Evolutionary conservation across 495 filamentous ascomycete genomes (phyloP).

Genomic region (Hyaloscypha variabilis): DNA sequence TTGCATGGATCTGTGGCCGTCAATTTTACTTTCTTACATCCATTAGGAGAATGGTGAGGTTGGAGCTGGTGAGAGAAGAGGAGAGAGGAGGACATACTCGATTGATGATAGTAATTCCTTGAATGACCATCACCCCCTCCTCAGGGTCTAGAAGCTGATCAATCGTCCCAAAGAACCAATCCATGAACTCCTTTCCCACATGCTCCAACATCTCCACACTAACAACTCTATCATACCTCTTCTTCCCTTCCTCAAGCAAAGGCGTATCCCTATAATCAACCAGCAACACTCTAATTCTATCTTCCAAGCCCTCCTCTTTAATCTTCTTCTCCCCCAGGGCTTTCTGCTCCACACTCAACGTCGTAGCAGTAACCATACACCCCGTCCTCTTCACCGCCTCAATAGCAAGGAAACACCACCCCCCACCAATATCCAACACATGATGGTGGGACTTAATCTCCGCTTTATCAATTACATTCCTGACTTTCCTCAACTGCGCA

Average conservation of each 20-base stretch:
- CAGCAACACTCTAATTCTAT: no score
- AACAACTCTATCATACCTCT: slow-evolving; percentile 68
- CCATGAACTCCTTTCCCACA: slow-evolving; percentile 63
- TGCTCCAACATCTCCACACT: slow-evolving; percentile 77
- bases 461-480: no score
- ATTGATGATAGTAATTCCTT: no score
- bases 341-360: slow-evolving; percentile 61
- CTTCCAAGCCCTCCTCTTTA: no score
- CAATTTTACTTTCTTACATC: no score
- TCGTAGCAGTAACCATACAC: slow-evolving; percentile 62
- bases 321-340: background rate
- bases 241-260: slow-evolving; percentile 52
- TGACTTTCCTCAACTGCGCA: no score
- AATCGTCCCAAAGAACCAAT: slow-evolving; percentile 59
- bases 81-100: no score
- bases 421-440: slow-evolving; percentile 67
- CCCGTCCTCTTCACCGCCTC: slow-evolving; percentile 57
- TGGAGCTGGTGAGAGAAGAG: no score
- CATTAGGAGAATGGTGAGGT: no score
- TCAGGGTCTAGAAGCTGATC: slow-evolving; percentile 38
- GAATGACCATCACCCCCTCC: no score
- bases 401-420: slow-evolving; percentile 68
- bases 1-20: no score
- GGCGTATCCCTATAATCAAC: no score
- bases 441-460: slow-evolving; percentile 47